Percentiles rank a stretch among this genome's conserved stretches.
Conservation (phyloP, 2,329 filamentous ascomycete genomes). For the Trichoderma oligosporum region DNA sequence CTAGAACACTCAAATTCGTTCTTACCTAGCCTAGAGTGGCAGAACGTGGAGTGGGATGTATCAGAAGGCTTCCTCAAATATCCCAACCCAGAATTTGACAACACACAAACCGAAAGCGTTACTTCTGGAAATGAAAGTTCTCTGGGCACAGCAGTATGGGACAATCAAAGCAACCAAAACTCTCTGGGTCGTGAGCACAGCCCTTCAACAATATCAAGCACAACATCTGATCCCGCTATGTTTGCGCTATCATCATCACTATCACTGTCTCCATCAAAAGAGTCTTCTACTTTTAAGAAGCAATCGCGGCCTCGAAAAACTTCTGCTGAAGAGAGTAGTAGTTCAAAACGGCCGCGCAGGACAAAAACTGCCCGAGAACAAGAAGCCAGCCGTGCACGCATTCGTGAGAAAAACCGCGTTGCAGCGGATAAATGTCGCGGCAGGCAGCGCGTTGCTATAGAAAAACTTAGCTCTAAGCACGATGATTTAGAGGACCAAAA, state of each 20-base stretch:
- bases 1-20: not conserved
- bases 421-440: constrained; percentile 19
- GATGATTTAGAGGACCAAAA: constrained; percentile 8
- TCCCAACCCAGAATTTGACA: not conserved
- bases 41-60: not conserved
- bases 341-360: not conserved
- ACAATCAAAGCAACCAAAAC: not conserved
- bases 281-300: not conserved
- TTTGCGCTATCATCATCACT: not conserved
- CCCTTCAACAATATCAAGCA: not conserved
- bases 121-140: not conserved
- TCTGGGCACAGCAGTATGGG: not conserved
- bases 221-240: not conserved
- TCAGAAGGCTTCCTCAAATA: constrained; percentile 5
- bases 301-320: not conserved
- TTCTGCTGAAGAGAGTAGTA: not conserved
- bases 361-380: constrained; percentile 2
- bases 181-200: not conserved
- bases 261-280: not conserved
- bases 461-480: constrained; percentile 12
- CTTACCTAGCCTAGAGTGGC: constrained; percentile 1
- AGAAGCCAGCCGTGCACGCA: constrained; percentile 4
- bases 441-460: constrained; percentile 10
- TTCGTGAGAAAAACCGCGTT: constrained; percentile 18
- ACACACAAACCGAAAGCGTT: not conserved